phyloP scores from a whole-genome alignment of 305 asterid genomes.

The Fraxinus dipetala region DNA sequence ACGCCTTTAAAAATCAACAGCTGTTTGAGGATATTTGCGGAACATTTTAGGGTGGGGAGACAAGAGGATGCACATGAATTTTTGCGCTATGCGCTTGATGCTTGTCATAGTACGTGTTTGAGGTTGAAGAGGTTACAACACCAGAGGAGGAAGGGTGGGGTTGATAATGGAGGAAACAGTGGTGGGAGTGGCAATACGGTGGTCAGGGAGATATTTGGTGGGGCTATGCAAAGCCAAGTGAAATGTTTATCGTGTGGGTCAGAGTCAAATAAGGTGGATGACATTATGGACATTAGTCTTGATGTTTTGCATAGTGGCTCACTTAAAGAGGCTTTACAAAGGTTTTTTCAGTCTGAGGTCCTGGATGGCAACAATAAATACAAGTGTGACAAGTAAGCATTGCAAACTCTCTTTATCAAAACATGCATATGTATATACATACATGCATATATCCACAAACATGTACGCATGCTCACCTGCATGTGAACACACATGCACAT shows the following conservation, averaged over 20 bases:
- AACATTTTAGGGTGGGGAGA: conserved; percentile 83
- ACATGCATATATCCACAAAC: conserved; percentile 1
- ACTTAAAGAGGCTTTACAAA: conserved; percentile 74
- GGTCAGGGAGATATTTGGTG: conserved; percentile 94
- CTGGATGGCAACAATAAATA: conserved; percentile 93
- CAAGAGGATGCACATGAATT: conserved; percentile 99
- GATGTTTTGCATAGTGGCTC: conserved; percentile 84
- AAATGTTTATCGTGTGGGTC: conserved; percentile 92
- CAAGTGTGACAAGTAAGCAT: conserved; percentile 81
- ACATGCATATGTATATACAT: neutral
- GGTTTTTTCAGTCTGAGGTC: conserved; percentile 83
- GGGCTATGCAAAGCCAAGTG: conserved; percentile 89
- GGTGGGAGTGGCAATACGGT: conserved; percentile 58
- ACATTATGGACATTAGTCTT: conserved; percentile 96
- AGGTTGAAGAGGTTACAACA: conserved; percentile 76
- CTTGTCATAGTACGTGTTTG: conserved; percentile 91
- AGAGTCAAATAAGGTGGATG: conserved; percentile 93
- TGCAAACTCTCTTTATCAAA: conserved; percentile 5
- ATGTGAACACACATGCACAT: neutral
- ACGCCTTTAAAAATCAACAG: conserved; percentile 67
- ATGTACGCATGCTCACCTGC: neutral
- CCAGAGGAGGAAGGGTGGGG: conserved; percentile 54
- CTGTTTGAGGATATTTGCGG: conserved; percentile 78
- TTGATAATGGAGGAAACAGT: conserved; percentile 46
- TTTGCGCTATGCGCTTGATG: conserved; percentile 92